These are phyloP conservation scores for Neurospora sublineolata DNA, from an alignment of 495 filamentous ascomycete genomes.

Conservation along the genomic window DNA sequence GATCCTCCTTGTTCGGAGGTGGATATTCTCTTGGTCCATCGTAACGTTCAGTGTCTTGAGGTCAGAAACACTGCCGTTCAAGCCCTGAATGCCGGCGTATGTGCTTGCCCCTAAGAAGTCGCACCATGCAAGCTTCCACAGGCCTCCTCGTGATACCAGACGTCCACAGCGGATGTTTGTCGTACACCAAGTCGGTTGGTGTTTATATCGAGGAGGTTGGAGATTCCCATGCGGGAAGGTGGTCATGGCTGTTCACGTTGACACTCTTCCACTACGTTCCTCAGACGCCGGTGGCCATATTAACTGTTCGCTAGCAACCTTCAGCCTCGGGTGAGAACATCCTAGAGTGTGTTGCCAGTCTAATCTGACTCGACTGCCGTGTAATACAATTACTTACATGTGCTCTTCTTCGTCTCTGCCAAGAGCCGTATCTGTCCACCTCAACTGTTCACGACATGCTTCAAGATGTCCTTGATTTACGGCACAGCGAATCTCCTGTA, in stretches of 20 bases:
- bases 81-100: neutral
- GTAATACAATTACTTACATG: neutral
- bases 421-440: neutral
- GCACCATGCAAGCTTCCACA: neutral
- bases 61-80: neutral
- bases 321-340: neutral
- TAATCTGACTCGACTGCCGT: neutral
- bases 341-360: neutral
- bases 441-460: neutral
- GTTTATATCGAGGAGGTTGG: neutral
- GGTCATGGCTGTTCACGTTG: neutral
- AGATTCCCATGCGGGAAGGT: neutral
- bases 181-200: neutral
- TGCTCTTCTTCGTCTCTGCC: neutral
- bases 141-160: neutral
- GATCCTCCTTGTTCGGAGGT: neutral
- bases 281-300: neutral
- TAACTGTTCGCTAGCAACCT: neutral
- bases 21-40: neutral
- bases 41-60: neutral
- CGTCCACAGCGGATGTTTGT: neutral
- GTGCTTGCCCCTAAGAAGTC: neutral
- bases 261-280: neutral
- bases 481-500: neutral
- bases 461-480: neutral